Conservation (phyloP, 1,284 basidiomycete genomes). For the Mrakiaceae sp. region DNA sequence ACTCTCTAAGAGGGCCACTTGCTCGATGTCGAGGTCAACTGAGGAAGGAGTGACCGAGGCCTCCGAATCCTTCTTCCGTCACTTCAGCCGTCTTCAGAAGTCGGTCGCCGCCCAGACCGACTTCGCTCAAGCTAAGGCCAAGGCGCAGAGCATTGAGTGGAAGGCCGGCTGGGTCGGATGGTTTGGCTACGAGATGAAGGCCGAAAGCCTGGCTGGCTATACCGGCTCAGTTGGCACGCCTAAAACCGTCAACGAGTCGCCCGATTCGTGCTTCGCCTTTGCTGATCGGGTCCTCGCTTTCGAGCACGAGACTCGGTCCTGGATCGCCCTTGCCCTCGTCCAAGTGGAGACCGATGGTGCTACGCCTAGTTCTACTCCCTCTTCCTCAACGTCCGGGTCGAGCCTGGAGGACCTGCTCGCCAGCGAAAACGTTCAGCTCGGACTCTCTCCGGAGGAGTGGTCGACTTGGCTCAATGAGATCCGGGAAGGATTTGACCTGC, state of each 20-base stretch:
- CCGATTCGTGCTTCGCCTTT: conserved; percentile 35
- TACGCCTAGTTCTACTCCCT: neutral
- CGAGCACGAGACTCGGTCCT: conserved; percentile 31
- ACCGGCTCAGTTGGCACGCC: neutral
- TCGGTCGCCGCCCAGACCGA: conserved; percentile 16
- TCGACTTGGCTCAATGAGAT: conserved; percentile 7
- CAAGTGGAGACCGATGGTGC: neutral
- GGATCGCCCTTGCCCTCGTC: conserved; percentile 37
- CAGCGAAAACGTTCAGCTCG: conserved; percentile 23
- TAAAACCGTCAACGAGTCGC: neutral
- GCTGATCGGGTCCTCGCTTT: conserved; percentile 35
- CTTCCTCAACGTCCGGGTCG: conserved; percentile 1
- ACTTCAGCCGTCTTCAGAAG: conserved; percentile 23
- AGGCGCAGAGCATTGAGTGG: conserved; percentile 21
- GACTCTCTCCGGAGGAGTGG: conserved; percentile 21
- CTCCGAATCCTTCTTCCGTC: conserved; percentile 23
- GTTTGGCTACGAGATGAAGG: conserved; percentile 46
- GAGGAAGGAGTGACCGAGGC: neutral
- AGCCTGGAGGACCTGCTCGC: conserved; percentile 3
- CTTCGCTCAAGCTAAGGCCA: neutral
- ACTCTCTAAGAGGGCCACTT: too few relatives aligned
- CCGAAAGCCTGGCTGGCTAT: conserved; percentile 36
- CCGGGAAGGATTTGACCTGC: neutral
- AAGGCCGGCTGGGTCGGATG: conserved; percentile 42
- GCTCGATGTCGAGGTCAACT: too few relatives aligned